phyloP scores from a whole-genome alignment of 2,329 filamentous ascomycete genomes.

The Myotisia sp. region DNA sequence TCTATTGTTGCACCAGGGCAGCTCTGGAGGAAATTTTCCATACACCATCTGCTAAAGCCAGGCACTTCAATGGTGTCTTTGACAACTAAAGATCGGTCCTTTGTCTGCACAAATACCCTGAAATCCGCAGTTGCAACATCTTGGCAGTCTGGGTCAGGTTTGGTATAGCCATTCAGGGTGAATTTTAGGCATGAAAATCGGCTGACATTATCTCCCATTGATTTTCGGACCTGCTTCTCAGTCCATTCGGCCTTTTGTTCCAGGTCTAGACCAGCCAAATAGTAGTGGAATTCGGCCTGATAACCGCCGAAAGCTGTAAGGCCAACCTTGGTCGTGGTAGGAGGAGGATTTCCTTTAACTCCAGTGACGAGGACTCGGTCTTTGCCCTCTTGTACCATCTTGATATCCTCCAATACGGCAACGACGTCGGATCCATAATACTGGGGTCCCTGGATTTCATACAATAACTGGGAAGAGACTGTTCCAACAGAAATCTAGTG shows the following conservation, averaged over 20 bases:
- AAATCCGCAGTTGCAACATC: constrained; percentile 22
- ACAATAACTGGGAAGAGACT: too few species aligned
- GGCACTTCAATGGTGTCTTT: too few species aligned
- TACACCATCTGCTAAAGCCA: too few species aligned
- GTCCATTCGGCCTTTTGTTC: constrained; percentile 25
- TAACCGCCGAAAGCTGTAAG: constrained; percentile 27
- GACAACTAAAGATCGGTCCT: too few species aligned
- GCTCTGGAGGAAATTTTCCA: too few species aligned
- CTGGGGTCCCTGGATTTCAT: too few species aligned
- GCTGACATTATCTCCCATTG: constrained; percentile 14
- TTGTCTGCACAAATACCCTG: constrained; percentile 29
- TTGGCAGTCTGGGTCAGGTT: constrained; percentile 19
- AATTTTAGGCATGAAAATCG: constrained; percentile 13
- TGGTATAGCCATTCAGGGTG: constrained; percentile 10
- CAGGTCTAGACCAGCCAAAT: constrained; percentile 27
- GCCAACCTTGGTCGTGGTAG: constrained; percentile 33
- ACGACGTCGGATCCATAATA: too few species aligned
- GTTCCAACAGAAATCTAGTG: too few species aligned
- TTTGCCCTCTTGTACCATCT: too few species aligned
- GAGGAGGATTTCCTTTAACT: constrained; percentile 29
- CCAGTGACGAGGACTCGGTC: too few species aligned
- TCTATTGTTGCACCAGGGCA: too few species aligned
- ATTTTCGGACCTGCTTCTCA: constrained; percentile 26
- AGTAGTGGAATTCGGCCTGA: constrained; percentile 29
- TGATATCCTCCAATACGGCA: too few species aligned